A percentile compares a stretch with the other conserved stretches of the same genome.
phyloP scores from a whole-genome alignment of 768 basidiomycete species.

The Mycena latifolia region DNA sequence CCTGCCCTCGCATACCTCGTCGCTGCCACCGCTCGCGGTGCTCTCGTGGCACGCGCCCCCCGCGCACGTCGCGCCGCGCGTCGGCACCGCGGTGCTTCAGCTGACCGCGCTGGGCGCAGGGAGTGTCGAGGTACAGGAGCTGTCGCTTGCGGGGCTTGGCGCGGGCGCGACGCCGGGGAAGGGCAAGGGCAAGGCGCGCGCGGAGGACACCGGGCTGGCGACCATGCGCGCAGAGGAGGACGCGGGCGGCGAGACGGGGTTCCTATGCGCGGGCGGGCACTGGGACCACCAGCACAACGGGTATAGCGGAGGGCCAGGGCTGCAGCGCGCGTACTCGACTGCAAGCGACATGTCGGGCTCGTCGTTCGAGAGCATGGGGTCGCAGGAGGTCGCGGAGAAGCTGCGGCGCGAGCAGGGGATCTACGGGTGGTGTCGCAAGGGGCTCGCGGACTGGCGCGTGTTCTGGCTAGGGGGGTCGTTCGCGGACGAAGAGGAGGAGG shows the following conservation, averaged over 20 bases:
- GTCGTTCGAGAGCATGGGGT: slow-evolving; percentile 65
- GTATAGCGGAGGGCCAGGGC: slow-evolving; percentile 57
- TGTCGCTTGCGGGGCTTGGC: slow-evolving; percentile 62
- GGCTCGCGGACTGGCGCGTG: slow-evolving; percentile 80
- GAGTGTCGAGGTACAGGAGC: slow-evolving; percentile 82
- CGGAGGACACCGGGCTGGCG: slow-evolving; percentile 56
- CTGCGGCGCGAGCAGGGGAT: slow-evolving; percentile 71
- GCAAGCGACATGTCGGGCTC: slow-evolving; percentile 55
- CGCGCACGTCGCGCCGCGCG: slow-evolving; percentile 64
- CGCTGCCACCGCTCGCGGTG: slow-evolving; percentile 63
- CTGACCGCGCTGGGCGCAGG: slow-evolving; percentile 76
- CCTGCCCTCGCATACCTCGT: slow-evolving; percentile 64
- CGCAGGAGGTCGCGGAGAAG: slow-evolving; percentile 60
- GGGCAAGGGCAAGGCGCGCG: slow-evolving; percentile 55
- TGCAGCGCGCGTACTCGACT: slow-evolving; percentile 60
- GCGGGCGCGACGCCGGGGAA: slow-evolving; percentile 42
- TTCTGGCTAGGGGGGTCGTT: slow-evolving; percentile 83
- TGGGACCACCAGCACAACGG: slow-evolving; percentile 56
- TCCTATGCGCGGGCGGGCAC: slow-evolving; percentile 64
- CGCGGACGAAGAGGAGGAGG: slow-evolving; percentile 45
- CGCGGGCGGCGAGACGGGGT: slow-evolving; percentile 73
- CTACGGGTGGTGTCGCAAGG: slow-evolving; percentile 86
- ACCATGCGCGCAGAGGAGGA: slow-evolving; percentile 69
- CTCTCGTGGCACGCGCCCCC: slow-evolving; percentile 73
- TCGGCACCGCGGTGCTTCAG: slow-evolving; percentile 65